Evolutionary conservation across 164 flowering plant genomes (phyloP), one percentile per base, ranked within the genome.

Genomic region (Paratinospora sagittata): DNA sequence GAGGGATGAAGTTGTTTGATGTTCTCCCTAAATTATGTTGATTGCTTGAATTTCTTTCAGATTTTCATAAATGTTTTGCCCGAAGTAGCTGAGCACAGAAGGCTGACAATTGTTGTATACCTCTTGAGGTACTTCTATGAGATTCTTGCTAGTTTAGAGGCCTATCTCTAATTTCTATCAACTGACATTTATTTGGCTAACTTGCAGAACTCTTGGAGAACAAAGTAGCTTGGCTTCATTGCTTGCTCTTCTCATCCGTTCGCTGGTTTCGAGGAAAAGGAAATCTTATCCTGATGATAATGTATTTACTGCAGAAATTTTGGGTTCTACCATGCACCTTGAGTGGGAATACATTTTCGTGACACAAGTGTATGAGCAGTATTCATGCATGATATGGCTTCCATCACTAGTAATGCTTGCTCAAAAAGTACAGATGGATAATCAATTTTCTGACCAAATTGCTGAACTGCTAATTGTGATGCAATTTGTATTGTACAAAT

Each of bases 321-420:
- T 78, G 66, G 62, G 63, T 30, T 77, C 82, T 37, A 34, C 52
- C 27, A 39, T 67, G 24, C 74, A 39, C 36, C 73, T 24, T 69
- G 89, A 87, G 76, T 92, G 98, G 98, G 98, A 92, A 75, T 89
- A 84, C 71, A 63, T 45, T 47, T 87, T 92, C 82, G 89, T 92
- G 0, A 12, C 77, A 63, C 87, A 86, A 74, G 67, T 95, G 12
- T 86, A 82, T 77, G 90, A 83, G 74, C 93, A 95, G 73, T 92
- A 87, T 84, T 83, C 97, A 4, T 85, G 89, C 81, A 76, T 67
- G 68, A 85, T 84, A 64, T 95, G 98, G 98, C 97, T 95, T 78
- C 97, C 91, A 34, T 85, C 98, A 33, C 77, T 95, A 26, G 89
- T 88, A 41, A 27, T 61, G 37, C 64, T 88, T 72, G 86, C 92